phyloP scores from a whole-genome alignment of 805 yeast genomes.

The Vanderwaltozyma tropicalis region DNA sequence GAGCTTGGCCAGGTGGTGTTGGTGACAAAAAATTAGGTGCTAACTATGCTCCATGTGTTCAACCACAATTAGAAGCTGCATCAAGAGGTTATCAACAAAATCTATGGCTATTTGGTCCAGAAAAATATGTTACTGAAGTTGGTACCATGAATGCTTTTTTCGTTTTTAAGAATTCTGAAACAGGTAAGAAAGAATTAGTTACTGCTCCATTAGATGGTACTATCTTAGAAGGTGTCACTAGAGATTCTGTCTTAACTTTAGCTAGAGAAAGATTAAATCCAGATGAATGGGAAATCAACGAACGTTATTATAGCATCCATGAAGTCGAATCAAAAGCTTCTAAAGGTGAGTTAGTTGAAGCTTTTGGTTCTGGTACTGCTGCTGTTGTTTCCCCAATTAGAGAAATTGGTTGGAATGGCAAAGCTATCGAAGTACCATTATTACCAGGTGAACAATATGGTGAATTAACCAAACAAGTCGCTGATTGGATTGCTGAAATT shows the following conservation, averaged over 20 bases:
- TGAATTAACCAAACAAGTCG: conserved; percentile 63
- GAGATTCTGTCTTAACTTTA: conserved; percentile 74
- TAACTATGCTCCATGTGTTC: conserved; percentile 91
- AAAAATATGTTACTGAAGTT: conserved; percentile 82
- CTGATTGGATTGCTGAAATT: conserved; percentile 77
- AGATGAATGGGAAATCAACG: conserved; percentile 71
- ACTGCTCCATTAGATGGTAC: conserved; percentile 98
- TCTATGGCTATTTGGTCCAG: conserved; percentile 91
- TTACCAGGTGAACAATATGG: conserved; percentile 73
- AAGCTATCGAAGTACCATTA: conserved; percentile 67
- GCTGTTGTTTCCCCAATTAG: conserved; percentile 92
- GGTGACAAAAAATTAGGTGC: conserved; percentile 97
- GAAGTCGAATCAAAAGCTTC: conserved; percentile 72
- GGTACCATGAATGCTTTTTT: conserved; percentile 96
- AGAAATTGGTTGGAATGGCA: conserved; percentile 70
- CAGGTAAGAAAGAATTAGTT: conserved; percentile 82
- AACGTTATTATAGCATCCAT: conserved; percentile 70
- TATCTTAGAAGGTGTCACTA: conserved; percentile 90
- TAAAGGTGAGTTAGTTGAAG: conserved; percentile 81
- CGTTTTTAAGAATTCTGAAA: conserved; percentile 61
- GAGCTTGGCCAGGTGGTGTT: conserved; percentile 99
- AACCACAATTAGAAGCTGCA: conserved; percentile 87
- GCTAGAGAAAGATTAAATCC: conserved; percentile 68
- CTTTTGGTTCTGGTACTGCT: conserved; percentile 96
- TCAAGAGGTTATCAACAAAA: conserved; percentile 89